These are phyloP conservation scores for Rhodotorula toruloides DNA, from an alignment of 768 basidiomycete species.

Conservation along the genomic window DNA sequence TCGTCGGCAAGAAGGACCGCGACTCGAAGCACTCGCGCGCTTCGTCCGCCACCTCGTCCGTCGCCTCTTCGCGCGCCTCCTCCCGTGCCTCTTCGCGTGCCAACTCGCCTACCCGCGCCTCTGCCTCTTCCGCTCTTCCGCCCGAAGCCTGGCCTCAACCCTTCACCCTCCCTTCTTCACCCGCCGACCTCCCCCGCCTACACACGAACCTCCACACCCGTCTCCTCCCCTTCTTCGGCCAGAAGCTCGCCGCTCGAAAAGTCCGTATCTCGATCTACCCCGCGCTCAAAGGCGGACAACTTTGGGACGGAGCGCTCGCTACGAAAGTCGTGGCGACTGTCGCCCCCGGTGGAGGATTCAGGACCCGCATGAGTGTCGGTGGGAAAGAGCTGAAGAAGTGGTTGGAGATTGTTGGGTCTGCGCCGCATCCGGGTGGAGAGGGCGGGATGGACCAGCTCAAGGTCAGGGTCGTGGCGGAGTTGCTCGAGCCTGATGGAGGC, in stretches of 20 bases:
- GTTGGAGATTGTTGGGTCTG: slow-evolving; percentile 9
- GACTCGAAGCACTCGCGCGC: slow-evolving; percentile 7
- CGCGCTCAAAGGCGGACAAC: slow-evolving; percentile 5
- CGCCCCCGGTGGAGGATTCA: slow-evolving; percentile 17
- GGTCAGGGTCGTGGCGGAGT: slow-evolving; percentile 23
- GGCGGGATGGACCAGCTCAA: slow-evolving; percentile 1
- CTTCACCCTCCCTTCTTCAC: slow-evolving; percentile 17
- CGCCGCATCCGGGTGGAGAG: not conserved
- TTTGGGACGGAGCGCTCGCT: slow-evolving; percentile 28
- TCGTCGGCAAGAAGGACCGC: not conserved
- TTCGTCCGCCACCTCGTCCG: slow-evolving; percentile 11
- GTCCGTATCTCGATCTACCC: slow-evolving; percentile 42
- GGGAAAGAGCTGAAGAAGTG: slow-evolving; percentile 11
- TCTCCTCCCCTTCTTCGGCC: slow-evolving; percentile 43
- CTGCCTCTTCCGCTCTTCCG: not conserved
- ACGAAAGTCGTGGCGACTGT: slow-evolving; percentile 24
- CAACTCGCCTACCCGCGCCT: not conserved
- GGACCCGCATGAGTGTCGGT: slow-evolving; percentile 6
- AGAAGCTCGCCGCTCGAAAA: slow-evolving; percentile 39
- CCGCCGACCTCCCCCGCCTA: slow-evolving; percentile 19
- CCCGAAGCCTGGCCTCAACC: slow-evolving; percentile 23
- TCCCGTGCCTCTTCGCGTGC: slow-evolving; percentile 5
- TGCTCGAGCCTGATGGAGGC: slow-evolving; percentile 14
- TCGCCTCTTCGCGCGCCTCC: slow-evolving; percentile 13
- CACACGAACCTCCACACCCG: slow-evolving; percentile 42